Evolutionary conservation across 805 yeast species (phyloP), one percentile per base, ranked within the genome.

Genomic region (Alloascoidea hylecoeti): DNA sequence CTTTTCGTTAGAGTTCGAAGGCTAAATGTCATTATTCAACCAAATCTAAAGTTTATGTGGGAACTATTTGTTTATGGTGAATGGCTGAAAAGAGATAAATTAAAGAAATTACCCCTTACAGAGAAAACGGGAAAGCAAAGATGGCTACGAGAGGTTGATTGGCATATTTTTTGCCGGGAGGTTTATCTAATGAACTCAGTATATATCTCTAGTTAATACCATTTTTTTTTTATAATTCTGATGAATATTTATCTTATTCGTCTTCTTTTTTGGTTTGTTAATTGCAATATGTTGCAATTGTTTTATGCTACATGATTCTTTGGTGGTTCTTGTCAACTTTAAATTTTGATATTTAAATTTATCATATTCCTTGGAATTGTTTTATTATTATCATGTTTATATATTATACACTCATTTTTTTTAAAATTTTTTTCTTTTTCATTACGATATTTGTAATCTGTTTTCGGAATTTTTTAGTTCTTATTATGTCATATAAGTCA

Each of bases 21-120:
- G 38, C 66, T 89, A 49, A 89, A 89, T 55, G 88, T 89, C 41
- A 84, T 89, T 19, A 89, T 89, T 44, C 97, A 89, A 56, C 97
- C 97, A 12, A 89, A 86, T 53, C 62, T 89, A 52, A 72, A 89
- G 53, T 78, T 89, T 52, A 81, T 86, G 85, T 89, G 85, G 55
- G 96, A 88, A 51, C 63, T 89, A 43, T 73, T 84, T 55, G 78
- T 77, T 53, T 72, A 75, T 75, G 80, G 73, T 48, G 78, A n/a
- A n/a, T n/a, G n/a, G n/a, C n/a, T n/a, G n/a, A 65, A 35, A n/a
- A n/a, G n/a, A 43, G 52, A 51, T 17, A 38, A 33, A 16, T 35
- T 35, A 18, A 33, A 27, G 33, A 32, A 15, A 5, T n/a, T 6
- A 32, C 9, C 9, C 34, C 14, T 12, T 12, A n/a, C 6, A 34